phyloP scores from a whole-genome alignment of 805 yeast genomes.

The Pichia heedii region DNA sequence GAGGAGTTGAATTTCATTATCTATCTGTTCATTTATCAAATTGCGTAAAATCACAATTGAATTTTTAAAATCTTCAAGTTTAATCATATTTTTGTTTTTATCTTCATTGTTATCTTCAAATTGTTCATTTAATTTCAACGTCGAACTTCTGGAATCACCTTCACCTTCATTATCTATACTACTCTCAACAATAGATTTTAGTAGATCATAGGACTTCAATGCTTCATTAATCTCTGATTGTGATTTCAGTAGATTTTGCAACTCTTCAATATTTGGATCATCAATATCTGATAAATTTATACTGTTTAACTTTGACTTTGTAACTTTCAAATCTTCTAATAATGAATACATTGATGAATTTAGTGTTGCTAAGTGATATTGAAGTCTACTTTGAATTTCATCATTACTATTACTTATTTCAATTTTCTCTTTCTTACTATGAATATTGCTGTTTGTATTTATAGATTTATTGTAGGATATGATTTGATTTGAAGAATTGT shows the following conservation, averaged over 20 bases:
- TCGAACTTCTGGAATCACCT: background rate
- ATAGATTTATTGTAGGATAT: conserved; percentile 2
- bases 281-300: background rate
- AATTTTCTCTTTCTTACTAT: background rate
- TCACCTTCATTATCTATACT: background rate
- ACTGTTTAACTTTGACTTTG: conserved; percentile 20
- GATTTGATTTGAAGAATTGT: conserved; percentile 35
- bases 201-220: conserved; percentile 35
- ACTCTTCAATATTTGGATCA: conserved; percentile 11
- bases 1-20: conserved; percentile 19
- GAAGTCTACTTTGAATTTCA: conserved; percentile 43
- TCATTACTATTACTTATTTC: conserved; percentile 1
- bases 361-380: conserved; percentile 56
- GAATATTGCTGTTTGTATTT: conserved; percentile 6
- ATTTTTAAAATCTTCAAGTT: conserved; percentile 22
- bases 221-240: conserved; percentile 32
- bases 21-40: conserved; percentile 36
- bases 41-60: conserved; percentile 39
- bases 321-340: conserved; percentile 35
- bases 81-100: conserved; percentile 8
- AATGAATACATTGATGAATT: conserved; percentile 50
- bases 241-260: conserved; percentile 36
- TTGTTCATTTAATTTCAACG: too few relatives aligned
- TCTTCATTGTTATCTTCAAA: background rate
- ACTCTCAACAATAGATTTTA: conserved; percentile 31